Evolutionary conservation across 306 rosid genomes (phyloP).

Genomic region (Fagus sylvatica): DNA sequence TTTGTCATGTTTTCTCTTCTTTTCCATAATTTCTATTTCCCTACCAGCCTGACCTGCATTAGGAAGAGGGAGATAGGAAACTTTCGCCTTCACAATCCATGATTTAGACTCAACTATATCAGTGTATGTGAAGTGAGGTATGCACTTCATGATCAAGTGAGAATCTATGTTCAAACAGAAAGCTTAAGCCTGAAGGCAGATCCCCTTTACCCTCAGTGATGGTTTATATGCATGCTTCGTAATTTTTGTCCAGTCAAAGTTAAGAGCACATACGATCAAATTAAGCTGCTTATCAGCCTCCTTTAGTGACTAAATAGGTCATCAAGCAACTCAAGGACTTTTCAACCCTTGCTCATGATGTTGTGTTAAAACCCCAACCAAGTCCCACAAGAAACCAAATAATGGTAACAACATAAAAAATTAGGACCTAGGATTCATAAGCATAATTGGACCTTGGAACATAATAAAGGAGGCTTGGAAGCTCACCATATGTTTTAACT

Average conservation of each 20-base stretch:
- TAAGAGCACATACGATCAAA: background rate
- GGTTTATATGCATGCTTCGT: background rate
- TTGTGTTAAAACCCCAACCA: background rate
- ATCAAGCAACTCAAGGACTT: background rate
- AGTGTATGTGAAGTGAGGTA: background rate
- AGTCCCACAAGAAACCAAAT: background rate
- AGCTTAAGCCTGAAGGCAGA: background rate
- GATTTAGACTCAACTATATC: background rate
- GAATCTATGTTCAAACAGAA: background rate
- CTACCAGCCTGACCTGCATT: no score
- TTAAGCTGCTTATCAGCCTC: background rate
- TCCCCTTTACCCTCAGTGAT: background rate
- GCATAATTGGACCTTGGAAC: background rate
- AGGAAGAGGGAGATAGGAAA: background rate
- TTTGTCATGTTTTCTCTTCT: no score
- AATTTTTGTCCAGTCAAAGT: background rate
- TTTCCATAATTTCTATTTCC: no score
- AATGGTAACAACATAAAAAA: background rate
- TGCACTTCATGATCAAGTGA: background rate
- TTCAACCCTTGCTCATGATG: background rate
- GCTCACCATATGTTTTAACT: constrained; percentile 92
- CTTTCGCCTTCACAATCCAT: background rate
- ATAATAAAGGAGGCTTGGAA: background rate
- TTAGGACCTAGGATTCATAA: background rate
- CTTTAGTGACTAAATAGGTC: background rate